Base-by-base conservation (phyloP, 2,329 filamentous ascomycete species). In the Trichoderma sp. region DNA sequence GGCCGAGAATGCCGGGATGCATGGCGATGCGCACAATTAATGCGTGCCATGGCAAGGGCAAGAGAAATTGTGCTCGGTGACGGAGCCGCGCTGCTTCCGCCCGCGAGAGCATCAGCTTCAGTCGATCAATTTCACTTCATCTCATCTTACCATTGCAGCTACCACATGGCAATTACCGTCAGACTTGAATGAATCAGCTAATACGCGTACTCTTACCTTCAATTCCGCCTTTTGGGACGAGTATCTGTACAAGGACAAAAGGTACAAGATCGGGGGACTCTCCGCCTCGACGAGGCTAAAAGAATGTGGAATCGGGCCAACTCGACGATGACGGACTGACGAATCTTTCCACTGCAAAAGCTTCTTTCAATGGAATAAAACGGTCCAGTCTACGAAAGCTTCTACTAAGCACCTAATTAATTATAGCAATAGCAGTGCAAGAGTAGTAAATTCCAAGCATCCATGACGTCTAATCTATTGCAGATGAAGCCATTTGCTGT, bases 1-100 rank as follows among this genome's bases (percentile, higher is more conserved):
- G 59, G 69, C 69, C 69, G 69, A 72, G 60, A 72, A 35, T 64
- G 69, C 69, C 69, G 69, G 69, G 59, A 72, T 65, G 59, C 59
- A 53, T 64, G 69, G 27, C 38, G 33, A 71, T 53, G 69, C 69
- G 69, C 69, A 72, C 69, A 64, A 64, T 64, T 63, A 29, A 71
- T 60, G 53, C 50, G 24, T 59, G 31, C 29, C 14, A 16, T 31
- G 18, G n/a, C 29, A 31, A 33, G 29, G 59, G n/a, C 59, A 31
- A 21, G 18, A 24, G 53, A 60, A 45, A 53, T 72, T 41, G 24
- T 63, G 24, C 59, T 72, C 56, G 59, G 56, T n/a, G 53, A 62
- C 27, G 68, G 56, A 45, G 24, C 67, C 8, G 27, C 38, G 65
- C 21, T 45, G 38, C 53, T 41, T 59, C 21, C 66, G 53, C 33